A percentile compares a stretch with the other conserved stretches of the same genome.
phyloP scores from a whole-genome alignment of 2,329 filamentous ascomycete species.

The Pyrenophora teres region DNA sequence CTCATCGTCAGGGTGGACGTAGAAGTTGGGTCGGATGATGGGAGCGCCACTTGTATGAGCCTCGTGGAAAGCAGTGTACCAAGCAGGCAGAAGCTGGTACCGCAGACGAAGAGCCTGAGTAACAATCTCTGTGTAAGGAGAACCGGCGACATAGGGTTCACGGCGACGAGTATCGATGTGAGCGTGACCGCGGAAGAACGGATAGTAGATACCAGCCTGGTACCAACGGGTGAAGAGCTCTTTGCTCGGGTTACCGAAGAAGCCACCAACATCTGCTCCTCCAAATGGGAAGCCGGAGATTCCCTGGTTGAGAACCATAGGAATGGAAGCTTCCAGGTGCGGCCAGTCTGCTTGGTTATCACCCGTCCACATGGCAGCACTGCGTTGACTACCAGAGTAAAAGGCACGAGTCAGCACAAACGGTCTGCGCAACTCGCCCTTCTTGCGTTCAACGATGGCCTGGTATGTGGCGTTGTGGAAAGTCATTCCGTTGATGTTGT shows the following conservation, averaged over 20 bases:
- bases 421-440: slow-evolving; percentile 81
- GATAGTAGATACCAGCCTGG: slow-evolving; percentile 94
- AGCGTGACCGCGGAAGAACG: slow-evolving; percentile 96
- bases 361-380: slow-evolving; percentile 97
- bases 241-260: slow-evolving; percentile 95
- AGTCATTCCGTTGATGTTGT: slow-evolving; percentile 94
- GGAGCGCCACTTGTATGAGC: slow-evolving; percentile 82
- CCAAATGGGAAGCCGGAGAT: slow-evolving; percentile 93
- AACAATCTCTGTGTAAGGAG: slow-evolving; percentile 85
- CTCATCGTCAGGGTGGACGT: slow-evolving; percentile 85
- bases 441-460: slow-evolving; percentile 81
- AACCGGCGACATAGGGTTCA: slow-evolving; percentile 86
- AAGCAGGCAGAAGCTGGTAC: slow-evolving; percentile 86
- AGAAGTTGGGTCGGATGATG: slow-evolving; percentile 90
- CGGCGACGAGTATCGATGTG: slow-evolving; percentile 95
- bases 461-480: slow-evolving; percentile 93
- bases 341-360: slow-evolving; percentile 95
- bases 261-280: slow-evolving; percentile 94
- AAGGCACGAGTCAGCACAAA: slow-evolving; percentile 94
- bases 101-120: slow-evolving; percentile 84
- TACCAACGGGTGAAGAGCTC: slow-evolving; percentile 95
- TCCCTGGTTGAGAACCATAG: slow-evolving; percentile 92
- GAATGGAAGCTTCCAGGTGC: slow-evolving; percentile 84
- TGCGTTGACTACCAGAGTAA: slow-evolving; percentile 85
- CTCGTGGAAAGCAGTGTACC: slow-evolving; percentile 97